Percentiles rank a stretch among this genome's conserved stretches.
Evolutionary conservation across 805 yeast genomes (phyloP).

Genomic region (Ogataea trehalophila): DNA sequence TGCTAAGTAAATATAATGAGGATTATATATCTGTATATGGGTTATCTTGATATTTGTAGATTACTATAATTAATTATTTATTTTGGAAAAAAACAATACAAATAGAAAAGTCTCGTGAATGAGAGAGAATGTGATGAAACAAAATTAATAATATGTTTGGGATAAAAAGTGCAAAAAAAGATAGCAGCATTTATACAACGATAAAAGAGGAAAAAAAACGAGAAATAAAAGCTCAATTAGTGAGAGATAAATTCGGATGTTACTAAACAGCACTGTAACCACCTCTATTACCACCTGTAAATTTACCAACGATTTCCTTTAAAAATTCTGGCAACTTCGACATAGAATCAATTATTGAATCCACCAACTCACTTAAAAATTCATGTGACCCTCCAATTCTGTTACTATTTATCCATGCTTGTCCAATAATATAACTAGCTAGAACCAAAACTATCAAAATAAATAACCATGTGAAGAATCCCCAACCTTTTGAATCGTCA

Average conservation of each 20-base stretch:
- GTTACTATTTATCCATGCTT: conserved; percentile 66
- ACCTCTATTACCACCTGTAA: conserved; percentile 69
- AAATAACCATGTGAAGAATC: conserved; percentile 79
- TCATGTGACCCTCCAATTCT: conserved; percentile 68
- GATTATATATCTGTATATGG: neutral
- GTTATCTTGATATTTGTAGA: neutral
- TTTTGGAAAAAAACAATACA: neutral
- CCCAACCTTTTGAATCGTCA: conserved; percentile 55
- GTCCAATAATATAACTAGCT: conserved; percentile 66
- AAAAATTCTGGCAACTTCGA: conserved; percentile 60
- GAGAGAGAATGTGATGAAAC: too few species aligned
- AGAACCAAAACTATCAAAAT: conserved; percentile 65
- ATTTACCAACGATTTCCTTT: conserved; percentile 60
- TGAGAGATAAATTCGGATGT: neutral
- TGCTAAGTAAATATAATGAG: neutral
- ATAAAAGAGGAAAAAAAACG: neutral
- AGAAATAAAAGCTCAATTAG: neutral
- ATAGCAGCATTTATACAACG: conserved; percentile 1
- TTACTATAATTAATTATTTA: neutral
- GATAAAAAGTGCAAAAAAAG: too few species aligned
- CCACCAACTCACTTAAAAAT: conserved; percentile 67
- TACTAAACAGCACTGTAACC: conserved; percentile 87
- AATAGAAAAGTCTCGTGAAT: neutral
- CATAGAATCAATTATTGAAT: conserved; percentile 54
- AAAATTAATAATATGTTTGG: too few species aligned